phyloP scores from a whole-genome alignment of 305 asterid species.

The Fraxinus ornus region DNA sequence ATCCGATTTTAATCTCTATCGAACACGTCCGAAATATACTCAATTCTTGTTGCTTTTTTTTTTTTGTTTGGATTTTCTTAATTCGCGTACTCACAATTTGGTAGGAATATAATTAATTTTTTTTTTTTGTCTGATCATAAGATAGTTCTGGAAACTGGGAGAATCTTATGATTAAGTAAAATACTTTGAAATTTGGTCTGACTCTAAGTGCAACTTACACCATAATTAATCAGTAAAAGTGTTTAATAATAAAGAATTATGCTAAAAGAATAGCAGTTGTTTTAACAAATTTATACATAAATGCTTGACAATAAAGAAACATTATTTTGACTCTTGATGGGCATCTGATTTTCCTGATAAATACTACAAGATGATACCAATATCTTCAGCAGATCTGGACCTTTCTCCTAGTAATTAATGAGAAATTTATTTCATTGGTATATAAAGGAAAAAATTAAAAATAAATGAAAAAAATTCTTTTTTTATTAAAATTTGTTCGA shows the following conservation, averaged over 20 bases:
- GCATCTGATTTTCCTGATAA: background rate
- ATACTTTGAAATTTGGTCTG: background rate
- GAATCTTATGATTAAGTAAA: background rate
- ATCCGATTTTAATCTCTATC: no score
- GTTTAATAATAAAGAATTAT: no score
- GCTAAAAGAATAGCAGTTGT: background rate
- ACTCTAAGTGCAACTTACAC: background rate
- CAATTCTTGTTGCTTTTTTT: no score
- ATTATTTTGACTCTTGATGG: background rate
- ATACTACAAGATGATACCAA: background rate
- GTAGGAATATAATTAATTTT: no score
- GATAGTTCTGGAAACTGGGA: conserved; percentile 21
- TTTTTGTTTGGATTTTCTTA: no score
- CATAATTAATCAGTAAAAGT: background rate
- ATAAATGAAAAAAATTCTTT: background rate
- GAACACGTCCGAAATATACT: no score
- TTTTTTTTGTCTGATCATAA: conserved; percentile 29
- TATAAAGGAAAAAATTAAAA: no score
- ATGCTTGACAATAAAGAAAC: background rate
- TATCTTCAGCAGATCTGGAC: background rate
- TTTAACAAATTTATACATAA: background rate
- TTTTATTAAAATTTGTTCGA: background rate
- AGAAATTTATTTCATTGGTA: background rate
- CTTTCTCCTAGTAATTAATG: background rate
- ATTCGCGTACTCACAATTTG: background rate